Base-by-base conservation (phyloP, 495 filamentous ascomycete species). In the Aspergillus saccharolyticus region DNA sequence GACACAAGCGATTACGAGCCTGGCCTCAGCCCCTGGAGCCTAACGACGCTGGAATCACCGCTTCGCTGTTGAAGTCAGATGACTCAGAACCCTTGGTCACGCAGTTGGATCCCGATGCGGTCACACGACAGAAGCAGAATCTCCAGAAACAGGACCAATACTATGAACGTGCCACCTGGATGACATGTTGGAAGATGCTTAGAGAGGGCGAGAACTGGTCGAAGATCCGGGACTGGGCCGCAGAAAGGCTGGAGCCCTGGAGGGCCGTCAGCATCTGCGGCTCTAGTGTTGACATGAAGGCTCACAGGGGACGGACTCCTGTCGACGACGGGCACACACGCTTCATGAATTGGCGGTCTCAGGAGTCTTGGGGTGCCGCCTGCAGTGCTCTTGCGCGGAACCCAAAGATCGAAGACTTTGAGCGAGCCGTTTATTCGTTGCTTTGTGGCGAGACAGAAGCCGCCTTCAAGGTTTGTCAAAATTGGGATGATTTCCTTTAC, bases 21-120 rank as follows among this genome's bases (percentile, higher is more conserved):
- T 77, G 82, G 80, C 82, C 85, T 42, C 84, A 84, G 51, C 77
- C 80, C 28, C 74, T 87, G 51, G 86, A 87, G 52, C 85, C 82
- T 7, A 76, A 80, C 55, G 72, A 77, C 44, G 73, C 81, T 42
- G 78, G 76, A 46, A 77, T 85, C 22, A 75, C 81, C 42, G 76
- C 79, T 54, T 78, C 80, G 30, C 78, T 85, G 53, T 67, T 82
- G 43, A 81, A 75, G 48, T 74, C 80, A 3, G 82, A 84, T 24
- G 75, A 78, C 30, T 83, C 84, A 42, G 80, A 83, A 67, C 66
- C 82, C 5, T 65, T 96, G 4, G 80, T 97, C 45, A 95, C 90
- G n/a, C 89, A 96, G 64, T 77, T 99, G 21, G 94, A 99, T 59
- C 95, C 95, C 5, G 94, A 99, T 79, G 89, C 92, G 6, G 77